These are phyloP conservation scores for Alternaria sp. DNA, from an alignment of 2,329 filamentous ascomycete genomes.

Conservation along the genomic window DNA sequence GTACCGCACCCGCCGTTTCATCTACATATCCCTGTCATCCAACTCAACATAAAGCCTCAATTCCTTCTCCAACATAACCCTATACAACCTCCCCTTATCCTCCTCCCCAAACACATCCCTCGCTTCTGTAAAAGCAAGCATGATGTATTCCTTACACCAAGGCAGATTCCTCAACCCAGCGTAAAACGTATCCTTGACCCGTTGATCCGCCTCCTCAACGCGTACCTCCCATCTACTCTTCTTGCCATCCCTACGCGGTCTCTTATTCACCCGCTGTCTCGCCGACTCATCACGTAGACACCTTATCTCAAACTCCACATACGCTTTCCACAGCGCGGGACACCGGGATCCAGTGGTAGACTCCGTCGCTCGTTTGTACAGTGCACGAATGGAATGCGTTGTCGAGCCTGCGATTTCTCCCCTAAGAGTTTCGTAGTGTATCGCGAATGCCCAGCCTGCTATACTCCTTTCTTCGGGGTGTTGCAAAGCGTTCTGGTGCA, in stretches of 20 bases:
- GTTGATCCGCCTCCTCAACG: slow-evolving; percentile 41
- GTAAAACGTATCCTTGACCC: slow-evolving; percentile 61
- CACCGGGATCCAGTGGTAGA: slow-evolving; percentile 34
- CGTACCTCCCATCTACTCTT: slow-evolving; percentile 26
- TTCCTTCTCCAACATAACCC: slow-evolving; percentile 67
- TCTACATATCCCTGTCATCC: neutral
- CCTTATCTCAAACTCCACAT: slow-evolving; percentile 41
- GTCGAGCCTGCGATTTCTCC: slow-evolving; percentile 52
- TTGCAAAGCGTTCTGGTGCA: slow-evolving; percentile 54
- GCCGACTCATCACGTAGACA: slow-evolving; percentile 20
- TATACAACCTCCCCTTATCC: slow-evolving; percentile 61
- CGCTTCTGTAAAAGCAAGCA: slow-evolving; percentile 60
- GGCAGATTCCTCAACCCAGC: slow-evolving; percentile 64
- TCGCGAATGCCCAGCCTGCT: slow-evolving; percentile 61
- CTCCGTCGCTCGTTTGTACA: slow-evolving; percentile 61
- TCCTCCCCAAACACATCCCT: slow-evolving; percentile 47
- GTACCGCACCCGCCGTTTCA: neutral
- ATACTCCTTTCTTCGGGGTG: slow-evolving; percentile 45
- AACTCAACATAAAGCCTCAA: slow-evolving; percentile 64
- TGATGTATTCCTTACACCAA: slow-evolving; percentile 67
- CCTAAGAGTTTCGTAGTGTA: slow-evolving; percentile 61
- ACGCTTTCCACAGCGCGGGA: slow-evolving; percentile 38
- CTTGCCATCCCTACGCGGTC: slow-evolving; percentile 21
- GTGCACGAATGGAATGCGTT: slow-evolving; percentile 59
- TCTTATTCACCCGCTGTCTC: slow-evolving; percentile 7